Evolutionary conservation across 1,139 yeast species (phyloP), one percentile per base, ranked within the genome.

Genomic region (Schizosaccharomyces versatilis): DNA sequence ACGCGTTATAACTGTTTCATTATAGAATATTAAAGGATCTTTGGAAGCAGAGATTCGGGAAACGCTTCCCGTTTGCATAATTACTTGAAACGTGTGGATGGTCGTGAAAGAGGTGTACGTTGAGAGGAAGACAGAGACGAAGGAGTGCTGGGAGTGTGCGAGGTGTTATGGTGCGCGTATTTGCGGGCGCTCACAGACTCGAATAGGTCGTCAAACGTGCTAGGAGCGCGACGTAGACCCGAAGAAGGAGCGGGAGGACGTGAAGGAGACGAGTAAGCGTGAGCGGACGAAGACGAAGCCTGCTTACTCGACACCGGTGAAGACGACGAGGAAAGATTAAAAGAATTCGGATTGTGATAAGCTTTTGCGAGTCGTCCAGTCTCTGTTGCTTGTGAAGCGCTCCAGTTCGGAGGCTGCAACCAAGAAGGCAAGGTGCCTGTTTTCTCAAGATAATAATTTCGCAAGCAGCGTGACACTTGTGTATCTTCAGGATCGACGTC

Each of bases 371-470:
- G 14, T 12, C 38, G 49, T 1, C 36, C 14, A 44, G 9, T 44
- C 32, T 36, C 49, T 3, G 41, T 39, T 12, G 12, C 6, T 12
- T 14, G 14, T 44, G 49, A 36, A 44, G 49, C 38, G n/a, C 19
- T 32, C 49, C 49, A 44, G 36, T 38, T 38, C 1, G 52, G 52
- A 9, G 52, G 52, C 9, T 24, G 42, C 17, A 49, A 38, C 52
- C 52, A 49, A 2, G 36, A 36, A 8, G 52, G 52, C 17, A 49
- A 39, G 9, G 15, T 39, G 9, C 42, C 52, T 7, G 24, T 38
- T 24, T 49, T 49, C 10, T 49, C 52, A 14, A 49, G 24, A 24
- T 49, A 49, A 38, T 49, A 49, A 9, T 49, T 49, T 17, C 52
- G 36, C 42, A 49, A 17, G 7, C 19, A 36, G 8, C 52, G 41